phyloP scores from a whole-genome alignment of 306 rosid genomes.

The Quercus variabilis region DNA sequence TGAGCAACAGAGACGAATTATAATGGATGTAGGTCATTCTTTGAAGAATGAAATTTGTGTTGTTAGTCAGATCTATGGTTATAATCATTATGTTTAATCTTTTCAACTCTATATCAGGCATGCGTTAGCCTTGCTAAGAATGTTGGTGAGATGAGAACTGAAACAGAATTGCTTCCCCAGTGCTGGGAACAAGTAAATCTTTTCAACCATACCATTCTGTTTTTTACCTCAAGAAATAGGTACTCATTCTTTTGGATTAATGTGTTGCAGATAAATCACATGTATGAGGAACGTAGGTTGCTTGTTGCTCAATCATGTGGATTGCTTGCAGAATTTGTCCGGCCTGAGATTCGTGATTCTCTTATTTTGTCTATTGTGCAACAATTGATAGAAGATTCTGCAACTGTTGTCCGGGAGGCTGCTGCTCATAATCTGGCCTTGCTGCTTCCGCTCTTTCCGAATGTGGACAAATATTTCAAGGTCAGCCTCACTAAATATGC shows the following conservation, averaged over 20 bases:
- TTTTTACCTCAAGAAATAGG: constrained; percentile 16
- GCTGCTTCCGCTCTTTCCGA: constrained; percentile 94
- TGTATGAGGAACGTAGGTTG: constrained; percentile 95
- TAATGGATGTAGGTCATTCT: constrained; percentile 79
- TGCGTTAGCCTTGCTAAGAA: constrained; percentile 89
- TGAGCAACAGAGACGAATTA: constrained; percentile 85
- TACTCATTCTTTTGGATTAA: constrained; percentile 25
- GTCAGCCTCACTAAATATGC: constrained; percentile 99
- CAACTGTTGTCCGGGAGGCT: constrained; percentile 92
- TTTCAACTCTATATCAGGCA: constrained; percentile 56
- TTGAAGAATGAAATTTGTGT: neutral
- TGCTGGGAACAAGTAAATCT: constrained; percentile 93
- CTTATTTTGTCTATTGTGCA: constrained; percentile 92
- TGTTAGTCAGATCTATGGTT: constrained; percentile 1
- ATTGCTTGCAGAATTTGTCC: constrained; percentile 91
- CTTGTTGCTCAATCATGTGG: constrained; percentile 99
- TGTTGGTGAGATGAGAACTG: constrained; percentile 99
- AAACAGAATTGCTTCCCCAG: constrained; percentile 96
- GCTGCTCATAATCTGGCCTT: constrained; percentile 90
- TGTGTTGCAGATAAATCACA: constrained; percentile 75
- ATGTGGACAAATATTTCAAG: constrained; percentile 98
- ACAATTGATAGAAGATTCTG: constrained; percentile 90
- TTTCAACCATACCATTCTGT: neutral
- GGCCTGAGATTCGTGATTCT: constrained; percentile 96
- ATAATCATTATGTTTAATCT: constrained; percentile 17